Percentiles rank a stretch among this genome's conserved stretches.
These are phyloP conservation scores for Erysimum cheiranthoides DNA, from an alignment of 345 rosid genomes.

Conservation along the genomic window DNA sequence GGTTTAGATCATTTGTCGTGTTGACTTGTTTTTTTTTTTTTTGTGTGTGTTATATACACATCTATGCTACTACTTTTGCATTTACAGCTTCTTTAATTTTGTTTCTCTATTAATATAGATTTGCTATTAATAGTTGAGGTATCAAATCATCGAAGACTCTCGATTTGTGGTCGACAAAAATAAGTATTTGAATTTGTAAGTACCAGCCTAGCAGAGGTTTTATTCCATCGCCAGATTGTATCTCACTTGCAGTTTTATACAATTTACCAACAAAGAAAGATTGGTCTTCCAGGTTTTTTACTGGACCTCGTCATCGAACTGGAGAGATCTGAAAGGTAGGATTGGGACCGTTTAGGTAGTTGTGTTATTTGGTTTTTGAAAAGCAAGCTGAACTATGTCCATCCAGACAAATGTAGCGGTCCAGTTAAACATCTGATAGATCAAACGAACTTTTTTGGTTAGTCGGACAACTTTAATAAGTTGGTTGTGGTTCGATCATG, in stretches of 20 bases:
- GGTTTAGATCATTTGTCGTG: neutral
- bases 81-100: neutral
- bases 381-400: neutral
- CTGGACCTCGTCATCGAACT: neutral
- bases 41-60: conserved; percentile 4
- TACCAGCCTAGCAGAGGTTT: neutral
- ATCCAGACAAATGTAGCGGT: neutral
- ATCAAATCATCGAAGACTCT: neutral
- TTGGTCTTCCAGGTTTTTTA: neutral
- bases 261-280: neutral
- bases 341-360: neutral
- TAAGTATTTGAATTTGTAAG: neutral
- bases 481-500: neutral
- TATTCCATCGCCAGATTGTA: neutral
- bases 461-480: neutral
- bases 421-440: neutral
- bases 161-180: neutral
- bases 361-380: neutral
- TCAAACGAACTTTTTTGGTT: too few species aligned
- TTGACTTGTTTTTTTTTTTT: neutral
- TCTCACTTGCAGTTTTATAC: neutral
- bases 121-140: conserved; percentile 8
- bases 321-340: neutral
- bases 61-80: neutral
- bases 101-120: neutral